Percentiles rank a stretch among this genome's conserved stretches.
phyloP scores from a whole-genome alignment of 2,329 filamentous ascomycete genomes.

The Phialophora tarda region DNA sequence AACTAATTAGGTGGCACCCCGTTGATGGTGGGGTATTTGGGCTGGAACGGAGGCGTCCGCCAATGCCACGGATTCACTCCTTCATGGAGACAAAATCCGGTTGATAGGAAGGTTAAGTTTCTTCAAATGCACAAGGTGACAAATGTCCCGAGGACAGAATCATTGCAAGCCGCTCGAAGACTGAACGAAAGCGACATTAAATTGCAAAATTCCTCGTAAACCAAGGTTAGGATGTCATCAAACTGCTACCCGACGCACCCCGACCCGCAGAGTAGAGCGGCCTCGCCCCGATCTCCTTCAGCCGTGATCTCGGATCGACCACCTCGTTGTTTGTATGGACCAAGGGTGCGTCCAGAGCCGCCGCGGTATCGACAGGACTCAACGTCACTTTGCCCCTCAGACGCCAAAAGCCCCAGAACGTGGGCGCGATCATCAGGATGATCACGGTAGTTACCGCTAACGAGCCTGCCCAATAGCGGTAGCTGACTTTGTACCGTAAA shows the following conservation, averaged over 20 bases:
- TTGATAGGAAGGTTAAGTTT: not conserved
- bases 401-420: conserved; percentile 18
- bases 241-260: not conserved
- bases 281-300: conserved; percentile 1
- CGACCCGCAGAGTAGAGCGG: not conserved
- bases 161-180: not conserved
- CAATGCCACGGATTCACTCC: too few species aligned
- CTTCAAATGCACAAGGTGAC: not conserved
- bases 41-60: too few species aligned
- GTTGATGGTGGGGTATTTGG: too few species aligned
- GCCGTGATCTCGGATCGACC: conserved; percentile 1
- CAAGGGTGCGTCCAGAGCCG: conserved; percentile 1
- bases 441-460: conserved; percentile 9
- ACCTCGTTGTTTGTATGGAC: conserved; percentile 26
- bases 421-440: conserved; percentile 17
- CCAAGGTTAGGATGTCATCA: not conserved
- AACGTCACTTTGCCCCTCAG: conserved; percentile 8
- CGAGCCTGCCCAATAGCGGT: conserved; percentile 9
- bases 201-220: not conserved
- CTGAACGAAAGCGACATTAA: not conserved
- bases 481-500: not conserved
- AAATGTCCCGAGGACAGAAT: not conserved
- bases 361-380: conserved; percentile 17
- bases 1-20: too few species aligned
- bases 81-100: not conserved